phyloP scores from a whole-genome alignment of 2,329 filamentous ascomycete species.

The Blastomyces gilchristii region DNA sequence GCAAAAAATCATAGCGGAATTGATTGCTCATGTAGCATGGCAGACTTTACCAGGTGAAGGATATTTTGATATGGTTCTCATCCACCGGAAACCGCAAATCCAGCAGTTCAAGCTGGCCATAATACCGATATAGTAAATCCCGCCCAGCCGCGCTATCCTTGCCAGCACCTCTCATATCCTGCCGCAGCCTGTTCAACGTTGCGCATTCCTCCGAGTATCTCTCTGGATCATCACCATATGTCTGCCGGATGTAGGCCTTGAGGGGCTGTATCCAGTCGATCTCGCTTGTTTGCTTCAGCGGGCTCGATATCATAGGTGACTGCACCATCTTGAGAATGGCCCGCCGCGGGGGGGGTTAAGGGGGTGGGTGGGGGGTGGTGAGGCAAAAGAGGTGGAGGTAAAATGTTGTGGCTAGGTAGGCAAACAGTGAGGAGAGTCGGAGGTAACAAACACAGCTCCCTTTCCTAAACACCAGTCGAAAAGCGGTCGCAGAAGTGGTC shows the following conservation, averaged over 20 bases:
- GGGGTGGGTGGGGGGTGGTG: conserved; percentile 11
- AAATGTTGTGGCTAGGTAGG: not conserved
- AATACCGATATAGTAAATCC: conserved; percentile 92
- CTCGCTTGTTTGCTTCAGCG: conserved; percentile 88
- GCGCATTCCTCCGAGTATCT: conserved; percentile 91
- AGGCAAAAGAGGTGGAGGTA: not conserved
- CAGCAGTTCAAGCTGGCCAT: conserved; percentile 88
- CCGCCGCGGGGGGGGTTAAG: conserved; percentile 7
- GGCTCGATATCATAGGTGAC: conserved; percentile 89
- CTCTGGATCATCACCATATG: conserved; percentile 93
- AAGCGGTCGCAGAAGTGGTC: conserved; percentile 7
- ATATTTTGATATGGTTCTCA: conserved; percentile 98
- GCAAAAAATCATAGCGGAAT: not conserved
- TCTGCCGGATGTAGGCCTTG: conserved; percentile 85
- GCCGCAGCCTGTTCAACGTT: conserved; percentile 83
- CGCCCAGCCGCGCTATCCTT: conserved; percentile 91
- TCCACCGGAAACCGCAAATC: conserved; percentile 94
- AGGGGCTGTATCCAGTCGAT: conserved; percentile 94
- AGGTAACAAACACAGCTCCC: not conserved
- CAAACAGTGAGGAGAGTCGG: not conserved
- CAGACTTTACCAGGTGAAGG: conserved; percentile 75
- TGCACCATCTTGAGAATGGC: conserved; percentile 55
- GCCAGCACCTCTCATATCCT: conserved; percentile 96
- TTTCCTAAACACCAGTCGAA: not conserved
- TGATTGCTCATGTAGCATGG: not conserved